phyloP scores from a whole-genome alignment of 805 yeast species.

The Debaryomyces prosopidis region DNA sequence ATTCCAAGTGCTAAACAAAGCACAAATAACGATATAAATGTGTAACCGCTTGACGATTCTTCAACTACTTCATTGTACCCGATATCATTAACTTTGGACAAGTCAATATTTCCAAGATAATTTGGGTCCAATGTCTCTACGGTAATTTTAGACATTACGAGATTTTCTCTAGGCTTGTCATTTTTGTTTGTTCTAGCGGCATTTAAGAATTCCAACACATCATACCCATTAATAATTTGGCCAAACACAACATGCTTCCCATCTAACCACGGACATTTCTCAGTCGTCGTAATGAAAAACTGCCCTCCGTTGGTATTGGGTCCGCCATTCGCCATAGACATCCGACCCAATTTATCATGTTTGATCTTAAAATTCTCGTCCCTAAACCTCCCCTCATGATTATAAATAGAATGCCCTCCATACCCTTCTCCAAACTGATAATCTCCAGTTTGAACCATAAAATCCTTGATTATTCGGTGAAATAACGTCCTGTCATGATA shows the following conservation, averaged over 20 bases:
- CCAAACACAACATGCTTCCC: slow-evolving; percentile 28
- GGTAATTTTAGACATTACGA: slow-evolving; percentile 14
- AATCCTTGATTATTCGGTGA: slow-evolving; percentile 37
- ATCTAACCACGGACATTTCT: slow-evolving; percentile 17
- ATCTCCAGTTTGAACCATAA: slow-evolving; percentile 44
- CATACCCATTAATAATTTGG: slow-evolving; percentile 22
- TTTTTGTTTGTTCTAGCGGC: slow-evolving; percentile 14
- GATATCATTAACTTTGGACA: background rate
- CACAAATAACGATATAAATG: slow-evolving; percentile 12
- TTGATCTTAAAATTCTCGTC: slow-evolving; percentile 61
- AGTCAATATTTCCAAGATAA: background rate
- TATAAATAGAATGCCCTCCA: slow-evolving; percentile 84
- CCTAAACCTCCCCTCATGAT: slow-evolving; percentile 37
- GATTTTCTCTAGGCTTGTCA: slow-evolving; percentile 19
- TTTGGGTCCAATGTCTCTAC: slow-evolving; percentile 1
- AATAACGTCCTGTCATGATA: slow-evolving; percentile 62
- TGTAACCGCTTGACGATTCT: slow-evolving; percentile 3
- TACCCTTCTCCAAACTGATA: slow-evolving; percentile 59
- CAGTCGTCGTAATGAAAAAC: slow-evolving; percentile 24
- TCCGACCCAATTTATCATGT: slow-evolving; percentile 73
- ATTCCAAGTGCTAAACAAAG: slow-evolving; percentile 6
- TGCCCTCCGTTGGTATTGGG: slow-evolving; percentile 27
- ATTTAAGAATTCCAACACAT: slow-evolving; percentile 17
- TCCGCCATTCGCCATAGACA: slow-evolving; percentile 49
- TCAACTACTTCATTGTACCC: background rate